Base-by-base conservation (phyloP, 495 filamentous ascomycete species). In the Xylaria scruposa region DNA sequence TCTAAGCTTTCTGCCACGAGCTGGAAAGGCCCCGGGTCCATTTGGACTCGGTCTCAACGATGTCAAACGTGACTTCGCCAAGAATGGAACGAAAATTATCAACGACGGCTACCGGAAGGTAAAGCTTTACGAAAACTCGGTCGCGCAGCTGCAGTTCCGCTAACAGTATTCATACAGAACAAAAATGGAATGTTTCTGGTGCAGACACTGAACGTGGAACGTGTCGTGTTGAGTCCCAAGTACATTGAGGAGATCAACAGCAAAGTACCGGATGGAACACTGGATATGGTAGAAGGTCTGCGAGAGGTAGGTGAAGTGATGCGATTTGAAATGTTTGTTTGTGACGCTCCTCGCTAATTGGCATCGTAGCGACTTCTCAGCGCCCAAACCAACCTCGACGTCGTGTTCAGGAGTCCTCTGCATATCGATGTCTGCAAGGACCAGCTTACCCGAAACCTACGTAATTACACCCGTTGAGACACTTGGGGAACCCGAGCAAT, bases 241-340 rank as follows among this genome's bases (percentile, higher is more conserved):
- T 73, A 73, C n/a, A 73, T 73, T 46, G 72, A 73, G 51, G 72
- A 73, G 24, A 73, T 73, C 67, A 73, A 73, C 49, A 73, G 42
- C 66, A 73, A 60, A 7, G 72, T 73, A 8, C 72, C 72, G 9
- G 72, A 73, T 0, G 72, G 72, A 21, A 65, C 66, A 1, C 49
- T 73, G 40, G 67, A 73, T 36, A 70, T 73, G 72, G 67, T 70
- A 5, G 72, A 73, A 26, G 72, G 72, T n/a, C 49, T 73, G n/a
- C 49, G 70, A 66, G 70, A 71, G 62, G 70, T 71, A 56, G 29
- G 70, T 58, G 8, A 9, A 5, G 7, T n/a, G 31, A 59, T 9
- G 3, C n/a, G 9, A 36, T 33, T 44, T 3, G 38, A 21, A 58
- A 24, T 17, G 38, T 47, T n/a, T 29, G 15, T 5, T 13, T 38